Percentiles rank a stretch among this genome's conserved stretches.
Evolutionary conservation across 2,329 filamentous ascomycete species (phyloP).

Genomic region (Hypoxylon sp.): DNA sequence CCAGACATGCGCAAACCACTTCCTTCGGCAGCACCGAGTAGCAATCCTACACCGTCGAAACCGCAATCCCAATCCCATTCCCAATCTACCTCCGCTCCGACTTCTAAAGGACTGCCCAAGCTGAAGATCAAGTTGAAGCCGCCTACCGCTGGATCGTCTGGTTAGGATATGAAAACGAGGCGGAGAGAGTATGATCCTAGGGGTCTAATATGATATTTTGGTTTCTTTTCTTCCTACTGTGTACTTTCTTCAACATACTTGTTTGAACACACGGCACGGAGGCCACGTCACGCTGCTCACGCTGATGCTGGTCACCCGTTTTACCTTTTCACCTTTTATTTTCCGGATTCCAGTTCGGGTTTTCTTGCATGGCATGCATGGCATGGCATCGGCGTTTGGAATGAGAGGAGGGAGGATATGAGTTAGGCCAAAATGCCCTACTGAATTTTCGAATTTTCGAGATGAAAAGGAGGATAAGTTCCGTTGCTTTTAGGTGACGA

Average conservation of each 20-base stretch:
- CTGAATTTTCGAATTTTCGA: background rate
- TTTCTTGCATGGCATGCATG: constrained; percentile 19
- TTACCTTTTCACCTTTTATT: constrained; percentile 5
- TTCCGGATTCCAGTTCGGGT: too few relatives aligned
- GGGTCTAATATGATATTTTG: background rate
- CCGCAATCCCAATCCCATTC: constrained; percentile 10
- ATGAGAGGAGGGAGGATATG: constrained; percentile 9
- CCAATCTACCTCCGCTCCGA: constrained; percentile 30
- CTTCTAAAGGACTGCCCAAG: constrained; percentile 42
- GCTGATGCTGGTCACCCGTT: background rate
- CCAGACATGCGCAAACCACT: constrained; percentile 50
- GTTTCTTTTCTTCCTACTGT: background rate
- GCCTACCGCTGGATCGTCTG: constrained; percentile 20
- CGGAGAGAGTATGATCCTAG: background rate
- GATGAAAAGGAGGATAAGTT: background rate
- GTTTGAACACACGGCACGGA: background rate
- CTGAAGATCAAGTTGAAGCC: constrained; percentile 53
- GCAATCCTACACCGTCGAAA: constrained; percentile 36
- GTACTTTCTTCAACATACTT: background rate
- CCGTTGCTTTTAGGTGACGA: background rate
- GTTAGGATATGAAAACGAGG: constrained; percentile 19
- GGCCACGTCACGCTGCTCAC: background rate
- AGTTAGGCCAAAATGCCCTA: constrained; percentile 11
- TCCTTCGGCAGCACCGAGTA: constrained; percentile 42
- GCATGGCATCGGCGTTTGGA: constrained; percentile 33